phyloP scores from a whole-genome alignment of 495 filamentous ascomycete genomes.

The Penicillium maclennaniae region DNA sequence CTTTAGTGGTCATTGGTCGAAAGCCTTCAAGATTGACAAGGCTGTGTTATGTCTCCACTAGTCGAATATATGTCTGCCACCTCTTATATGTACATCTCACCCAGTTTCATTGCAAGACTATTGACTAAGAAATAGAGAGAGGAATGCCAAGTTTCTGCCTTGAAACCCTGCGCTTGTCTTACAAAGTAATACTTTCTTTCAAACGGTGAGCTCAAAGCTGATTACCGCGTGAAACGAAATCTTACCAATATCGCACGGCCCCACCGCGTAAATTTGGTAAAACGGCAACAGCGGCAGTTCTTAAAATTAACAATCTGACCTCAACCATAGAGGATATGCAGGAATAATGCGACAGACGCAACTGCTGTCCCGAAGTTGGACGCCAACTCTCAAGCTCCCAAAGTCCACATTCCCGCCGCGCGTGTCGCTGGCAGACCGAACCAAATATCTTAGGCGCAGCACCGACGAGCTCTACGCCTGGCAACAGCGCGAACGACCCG shows the following conservation, averaged over 20 bases:
- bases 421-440: conserved; percentile 44
- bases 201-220: background rate
- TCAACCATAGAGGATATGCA: conserved; percentile 26
- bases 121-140: too few relatives aligned
- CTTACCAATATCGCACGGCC: background rate
- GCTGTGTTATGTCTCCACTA: too few relatives aligned
- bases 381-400: conserved; percentile 57
- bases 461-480: conserved; percentile 86
- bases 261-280: background rate
- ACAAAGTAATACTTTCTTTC: background rate
- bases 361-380: conserved; percentile 51
- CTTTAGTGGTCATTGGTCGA: too few relatives aligned
- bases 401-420: conserved; percentile 57
- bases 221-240: background rate
- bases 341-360: conserved; percentile 49
- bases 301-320: conserved; percentile 3
- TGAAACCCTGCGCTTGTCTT: too few relatives aligned
- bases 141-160: too few relatives aligned
- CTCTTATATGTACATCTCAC: too few relatives aligned
- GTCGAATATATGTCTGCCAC: too few relatives aligned
- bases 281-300: background rate
- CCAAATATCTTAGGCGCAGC: conserved; percentile 69
- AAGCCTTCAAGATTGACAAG: too few relatives aligned
- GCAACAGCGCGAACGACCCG: conserved; percentile 64
- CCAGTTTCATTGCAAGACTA: too few relatives aligned